phyloP scores from a whole-genome alignment of 768 basidiomycete genomes.

The Hemileccinum rubropunctum region DNA sequence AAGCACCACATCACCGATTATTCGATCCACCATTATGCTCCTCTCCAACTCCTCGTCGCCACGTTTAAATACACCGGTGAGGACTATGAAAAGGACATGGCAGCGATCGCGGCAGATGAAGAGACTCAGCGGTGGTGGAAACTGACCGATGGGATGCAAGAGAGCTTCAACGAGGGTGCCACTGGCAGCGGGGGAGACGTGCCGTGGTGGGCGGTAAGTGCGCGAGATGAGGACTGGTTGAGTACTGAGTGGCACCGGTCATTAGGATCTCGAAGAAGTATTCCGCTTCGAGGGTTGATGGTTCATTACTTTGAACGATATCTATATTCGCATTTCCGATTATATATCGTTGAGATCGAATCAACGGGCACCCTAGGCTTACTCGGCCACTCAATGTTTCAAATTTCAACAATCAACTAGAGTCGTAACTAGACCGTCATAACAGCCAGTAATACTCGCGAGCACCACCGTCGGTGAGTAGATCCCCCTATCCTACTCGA shows the following conservation, averaged over 20 bases:
- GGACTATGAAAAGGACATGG: conserved; percentile 69
- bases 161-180: conserved; percentile 68
- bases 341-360: background rate
- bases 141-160: conserved; percentile 75
- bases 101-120: conserved; percentile 55
- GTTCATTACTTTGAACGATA: background rate
- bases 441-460: no score
- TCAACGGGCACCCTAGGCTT: no score
- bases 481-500: no score
- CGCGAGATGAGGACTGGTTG: background rate
- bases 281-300: conserved; percentile 68
- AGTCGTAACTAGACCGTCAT: no score
- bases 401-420: no score
- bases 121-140: conserved; percentile 79
- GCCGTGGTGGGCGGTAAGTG: conserved; percentile 68
- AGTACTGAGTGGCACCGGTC: background rate
- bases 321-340: no score
- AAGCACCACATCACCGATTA: conserved; percentile 70
- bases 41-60: conserved; percentile 67
- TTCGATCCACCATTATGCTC: conserved; percentile 68
- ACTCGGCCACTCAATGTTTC: no score
- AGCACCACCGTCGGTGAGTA: no score
- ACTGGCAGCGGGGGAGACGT: conserved; percentile 63
- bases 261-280: conserved; percentile 58
- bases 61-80: conserved; percentile 71